Conservation (phyloP, 805 yeast genomes). For the Crinitomyces ghanaensis region DNA sequence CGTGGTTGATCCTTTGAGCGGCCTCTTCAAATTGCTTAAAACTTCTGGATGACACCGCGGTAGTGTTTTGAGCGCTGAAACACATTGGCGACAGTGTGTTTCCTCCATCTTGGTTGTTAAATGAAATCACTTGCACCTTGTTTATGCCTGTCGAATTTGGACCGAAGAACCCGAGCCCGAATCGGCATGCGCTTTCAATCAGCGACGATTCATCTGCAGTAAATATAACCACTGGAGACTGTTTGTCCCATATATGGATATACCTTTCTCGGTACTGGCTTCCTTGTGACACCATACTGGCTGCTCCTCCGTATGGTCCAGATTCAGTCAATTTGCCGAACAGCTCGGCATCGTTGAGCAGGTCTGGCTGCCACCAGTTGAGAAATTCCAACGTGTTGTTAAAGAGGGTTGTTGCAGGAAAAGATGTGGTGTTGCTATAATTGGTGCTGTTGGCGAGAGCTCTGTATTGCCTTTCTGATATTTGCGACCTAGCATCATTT, state of each 20-base stretch:
- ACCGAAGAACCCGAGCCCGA: constrained; percentile 50
- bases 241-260: constrained; percentile 32
- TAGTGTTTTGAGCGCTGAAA: constrained; percentile 30
- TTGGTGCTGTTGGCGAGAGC: constrained; percentile 5
- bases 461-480: background rate
- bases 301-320: constrained; percentile 42
- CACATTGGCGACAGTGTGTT: constrained; percentile 46
- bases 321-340: constrained; percentile 43
- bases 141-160: constrained; percentile 29
- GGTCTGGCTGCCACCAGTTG: constrained; percentile 38
- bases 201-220: constrained; percentile 45
- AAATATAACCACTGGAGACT: constrained; percentile 37
- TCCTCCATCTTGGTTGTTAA: constrained; percentile 39
- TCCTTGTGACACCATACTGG: constrained; percentile 41
- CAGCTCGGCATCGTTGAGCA: constrained; percentile 26
- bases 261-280: constrained; percentile 37
- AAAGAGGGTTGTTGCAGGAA: too few species aligned
- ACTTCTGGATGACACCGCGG: constrained; percentile 10
- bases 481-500: too few species aligned
- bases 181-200: constrained; percentile 41
- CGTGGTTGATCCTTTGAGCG: constrained; percentile 23
- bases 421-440: too few species aligned
- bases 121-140: constrained; percentile 34
- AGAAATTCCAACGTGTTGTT: constrained; percentile 36
- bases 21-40: constrained; percentile 18